phyloP scores from a whole-genome alignment of 2,329 filamentous ascomycete species.

The Alternaria arbusti region DNA sequence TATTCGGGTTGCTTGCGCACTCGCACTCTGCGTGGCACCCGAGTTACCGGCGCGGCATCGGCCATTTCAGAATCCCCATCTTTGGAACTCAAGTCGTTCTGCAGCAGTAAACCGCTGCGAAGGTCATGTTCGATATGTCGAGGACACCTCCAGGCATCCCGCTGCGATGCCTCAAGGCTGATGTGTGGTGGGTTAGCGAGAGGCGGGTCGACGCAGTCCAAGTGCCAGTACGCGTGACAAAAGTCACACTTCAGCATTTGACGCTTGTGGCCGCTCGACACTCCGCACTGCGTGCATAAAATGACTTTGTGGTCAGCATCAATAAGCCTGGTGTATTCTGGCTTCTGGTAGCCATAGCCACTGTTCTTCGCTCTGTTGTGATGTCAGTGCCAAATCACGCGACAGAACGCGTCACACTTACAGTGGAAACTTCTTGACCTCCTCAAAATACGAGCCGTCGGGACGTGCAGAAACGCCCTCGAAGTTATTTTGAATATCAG shows the following conservation, averaged over 20 bases:
- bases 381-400: constrained; percentile 37
- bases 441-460: constrained; percentile 82
- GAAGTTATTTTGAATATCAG: constrained; percentile 75
- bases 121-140: constrained; percentile 83
- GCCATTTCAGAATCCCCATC: constrained; percentile 39
- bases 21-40: constrained; percentile 53
- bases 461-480: constrained; percentile 77
- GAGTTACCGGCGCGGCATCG: constrained; percentile 32
- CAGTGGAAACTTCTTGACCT: constrained; percentile 62
- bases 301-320: constrained; percentile 75
- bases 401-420: constrained; percentile 55
- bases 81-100: constrained; percentile 41
- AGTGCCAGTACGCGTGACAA: constrained; percentile 84
- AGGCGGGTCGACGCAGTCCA: constrained; percentile 89
- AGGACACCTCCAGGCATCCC: constrained; percentile 84
- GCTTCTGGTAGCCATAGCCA: constrained; percentile 49
- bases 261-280: constrained; percentile 66
- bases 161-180: constrained; percentile 58
- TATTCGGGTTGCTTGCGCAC: constrained; percentile 58
- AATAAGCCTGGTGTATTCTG: constrained; percentile 66
- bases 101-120: constrained; percentile 40
- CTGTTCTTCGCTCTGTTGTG: constrained; percentile 45
- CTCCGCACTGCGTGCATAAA: constrained; percentile 78
- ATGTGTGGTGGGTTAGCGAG: constrained; percentile 75
- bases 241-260: constrained; percentile 86